Percentiles rank a stretch among this genome's conserved stretches.
Conservation (phyloP, 202 grass and related monocot genomes). For the Cymbopogon flexuosus region DNA sequence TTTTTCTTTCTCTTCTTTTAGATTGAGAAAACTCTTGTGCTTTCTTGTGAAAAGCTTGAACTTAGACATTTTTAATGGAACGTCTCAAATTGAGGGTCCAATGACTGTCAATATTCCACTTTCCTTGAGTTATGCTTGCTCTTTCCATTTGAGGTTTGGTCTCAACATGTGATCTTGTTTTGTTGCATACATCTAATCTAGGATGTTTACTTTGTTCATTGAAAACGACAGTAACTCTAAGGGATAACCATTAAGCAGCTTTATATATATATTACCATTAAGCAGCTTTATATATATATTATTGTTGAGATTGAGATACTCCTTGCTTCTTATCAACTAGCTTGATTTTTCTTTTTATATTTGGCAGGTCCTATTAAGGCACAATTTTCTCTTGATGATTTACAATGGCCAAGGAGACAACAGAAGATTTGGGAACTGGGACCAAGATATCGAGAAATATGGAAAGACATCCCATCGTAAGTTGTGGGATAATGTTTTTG, state of each 20-base stretch:
- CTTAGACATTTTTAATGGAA: not conserved
- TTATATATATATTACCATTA: not conserved
- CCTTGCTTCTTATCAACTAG: slow-evolving; percentile 19
- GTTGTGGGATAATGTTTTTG: slow-evolving; percentile 23
- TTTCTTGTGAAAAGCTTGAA: not conserved
- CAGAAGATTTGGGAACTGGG: slow-evolving; percentile 66
- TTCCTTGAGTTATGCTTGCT: slow-evolving; percentile 15
- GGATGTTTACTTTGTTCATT: not conserved
- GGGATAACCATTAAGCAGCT: not conserved
- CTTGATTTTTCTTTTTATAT: slow-evolving; percentile 25
- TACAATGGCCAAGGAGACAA: slow-evolving; percentile 65
- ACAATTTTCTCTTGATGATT: slow-evolving; percentile 53
- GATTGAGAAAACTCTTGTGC: not conserved
- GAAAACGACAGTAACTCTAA: not conserved
- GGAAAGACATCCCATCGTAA: slow-evolving; percentile 61
- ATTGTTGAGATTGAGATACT: slow-evolving; percentile 23
- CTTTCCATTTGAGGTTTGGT: slow-evolving; percentile 18
- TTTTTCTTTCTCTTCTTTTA: not conserved
- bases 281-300: not conserved
- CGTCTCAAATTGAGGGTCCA: not conserved
- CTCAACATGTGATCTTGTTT: slow-evolving; percentile 23
- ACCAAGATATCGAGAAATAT: slow-evolving; percentile 76
- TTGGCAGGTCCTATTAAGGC: slow-evolving; percentile 51
- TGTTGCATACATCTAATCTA: not conserved
- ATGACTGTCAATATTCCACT: not conserved